Conservation (phyloP, 257 asterid genomes). For the Rehmannia glutinosa region DNA sequence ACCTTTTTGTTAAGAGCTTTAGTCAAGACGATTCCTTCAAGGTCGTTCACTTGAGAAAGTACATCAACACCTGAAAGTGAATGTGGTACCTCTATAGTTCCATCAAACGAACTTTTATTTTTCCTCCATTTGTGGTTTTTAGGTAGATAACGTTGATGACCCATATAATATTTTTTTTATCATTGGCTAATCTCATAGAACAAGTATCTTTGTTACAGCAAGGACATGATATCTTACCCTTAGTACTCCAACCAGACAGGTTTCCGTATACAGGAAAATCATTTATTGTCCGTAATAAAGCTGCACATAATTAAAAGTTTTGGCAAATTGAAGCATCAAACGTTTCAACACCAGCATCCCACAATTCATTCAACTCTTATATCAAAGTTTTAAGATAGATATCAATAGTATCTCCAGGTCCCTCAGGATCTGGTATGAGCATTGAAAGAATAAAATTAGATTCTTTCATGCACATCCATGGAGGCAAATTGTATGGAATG, state of each 20-base stretch:
- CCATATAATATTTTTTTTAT: not conserved
- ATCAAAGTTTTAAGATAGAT: not conserved
- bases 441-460: no score
- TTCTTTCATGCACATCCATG: no score
- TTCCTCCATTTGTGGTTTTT: not conserved
- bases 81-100: no score
- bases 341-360: not conserved
- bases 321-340: not conserved
- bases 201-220: not conserved
- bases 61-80: no score
- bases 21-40: not conserved
- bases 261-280: not conserved
- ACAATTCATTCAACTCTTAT: constrained; percentile 2
- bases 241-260: not conserved
- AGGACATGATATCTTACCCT: not conserved
- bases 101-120: no score
- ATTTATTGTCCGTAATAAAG: not conserved
- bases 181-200: not conserved
- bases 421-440: no score
- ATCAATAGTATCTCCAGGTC: not conserved
- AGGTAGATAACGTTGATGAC: not conserved
- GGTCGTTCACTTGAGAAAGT: no score
- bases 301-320: not conserved
- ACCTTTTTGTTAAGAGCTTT: not conserved
- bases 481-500: no score